These are phyloP conservation scores for Phycomyces blakesleeanus DNA, from an alignment of 192 early-diverging fungal genomes.

Conservation along the genomic window DNA sequence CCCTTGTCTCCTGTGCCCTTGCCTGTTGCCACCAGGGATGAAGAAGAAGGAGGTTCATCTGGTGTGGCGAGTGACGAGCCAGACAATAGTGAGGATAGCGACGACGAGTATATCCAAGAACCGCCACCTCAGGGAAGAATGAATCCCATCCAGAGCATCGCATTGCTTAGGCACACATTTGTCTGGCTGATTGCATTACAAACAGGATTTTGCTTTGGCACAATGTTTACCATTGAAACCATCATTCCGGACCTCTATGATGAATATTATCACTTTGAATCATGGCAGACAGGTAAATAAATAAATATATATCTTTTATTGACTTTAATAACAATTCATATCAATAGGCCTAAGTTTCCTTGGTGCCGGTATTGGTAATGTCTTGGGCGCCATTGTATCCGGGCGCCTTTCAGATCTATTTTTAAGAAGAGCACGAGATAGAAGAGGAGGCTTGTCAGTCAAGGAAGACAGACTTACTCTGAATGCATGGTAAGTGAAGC, in stretches of 20 bases:
- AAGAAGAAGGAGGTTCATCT: background rate
- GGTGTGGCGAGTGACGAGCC: background rate
- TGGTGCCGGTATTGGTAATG: constrained; percentile 31
- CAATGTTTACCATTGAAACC: constrained; percentile 47
- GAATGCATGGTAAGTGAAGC: constrained; percentile 12
- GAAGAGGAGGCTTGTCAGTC: constrained; percentile 11
- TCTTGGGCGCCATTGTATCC: constrained; percentile 28
- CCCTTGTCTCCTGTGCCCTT: background rate
- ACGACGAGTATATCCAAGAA: background rate
- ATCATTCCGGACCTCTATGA: constrained; percentile 26
- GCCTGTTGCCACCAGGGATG: background rate
- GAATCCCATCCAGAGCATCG: constrained; percentile 2
- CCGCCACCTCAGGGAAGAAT: background rate
- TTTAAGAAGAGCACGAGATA: constrained; percentile 19
- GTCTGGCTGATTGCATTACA: constrained; percentile 6
- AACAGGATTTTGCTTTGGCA: constrained; percentile 19
- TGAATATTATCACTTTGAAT: constrained; percentile 21
- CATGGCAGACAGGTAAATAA: constrained; percentile 35
- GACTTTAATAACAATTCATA: too few relatives aligned
- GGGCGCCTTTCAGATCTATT: constrained; percentile 31
- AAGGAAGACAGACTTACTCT: constrained; percentile 32
- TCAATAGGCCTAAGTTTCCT: constrained; percentile 31
- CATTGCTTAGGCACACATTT: background rate
- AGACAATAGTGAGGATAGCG: background rate
- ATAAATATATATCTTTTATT: too few relatives aligned